phyloP scores from a whole-genome alignment of 2,329 filamentous ascomycete species.

The Teratosphaeria pseudoeucalypti region DNA sequence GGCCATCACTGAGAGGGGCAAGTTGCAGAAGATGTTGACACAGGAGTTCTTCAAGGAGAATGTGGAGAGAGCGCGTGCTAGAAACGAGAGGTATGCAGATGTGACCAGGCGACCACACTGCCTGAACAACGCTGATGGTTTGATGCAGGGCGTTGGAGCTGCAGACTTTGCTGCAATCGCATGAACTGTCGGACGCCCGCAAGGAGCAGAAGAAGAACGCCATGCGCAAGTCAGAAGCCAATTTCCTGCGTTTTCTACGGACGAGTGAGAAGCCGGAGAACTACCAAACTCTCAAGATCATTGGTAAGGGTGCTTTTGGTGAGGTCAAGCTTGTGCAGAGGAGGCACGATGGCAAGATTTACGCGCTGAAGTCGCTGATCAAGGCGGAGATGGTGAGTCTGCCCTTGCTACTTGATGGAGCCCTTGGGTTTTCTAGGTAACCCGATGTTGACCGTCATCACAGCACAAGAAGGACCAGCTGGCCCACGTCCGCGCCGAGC shows the following conservation, averaged over 20 bases:
- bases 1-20: conserved; percentile 65
- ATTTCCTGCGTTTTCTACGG: conserved; percentile 85
- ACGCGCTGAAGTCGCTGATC: conserved; percentile 94
- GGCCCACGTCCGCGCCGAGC: conserved; percentile 91
- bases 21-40: conserved; percentile 55
- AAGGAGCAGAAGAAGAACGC: conserved; percentile 79
- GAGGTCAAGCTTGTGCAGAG: conserved; percentile 97
- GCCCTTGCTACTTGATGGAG: background rate
- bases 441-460: conserved; percentile 6
- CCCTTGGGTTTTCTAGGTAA: background rate
- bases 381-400: conserved; percentile 78
- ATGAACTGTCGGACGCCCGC: conserved; percentile 60
- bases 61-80: conserved; percentile 87
- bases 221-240: conserved; percentile 77
- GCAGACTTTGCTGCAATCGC: conserved; percentile 72
- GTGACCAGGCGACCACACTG: background rate
- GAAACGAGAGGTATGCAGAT: conserved; percentile 67
- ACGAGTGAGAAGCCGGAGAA: conserved; percentile 90
- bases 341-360: conserved; percentile 92
- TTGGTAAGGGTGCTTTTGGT: conserved; percentile 96
- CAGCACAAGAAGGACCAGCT: conserved; percentile 95
- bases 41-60: conserved; percentile 94
- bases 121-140: background rate
- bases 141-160: conserved; percentile 72
- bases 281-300: conserved; percentile 94